These are phyloP conservation scores for Hypsizygus marmoreus DNA, from an alignment of 768 basidiomycete genomes.

Conservation along the genomic window DNA sequence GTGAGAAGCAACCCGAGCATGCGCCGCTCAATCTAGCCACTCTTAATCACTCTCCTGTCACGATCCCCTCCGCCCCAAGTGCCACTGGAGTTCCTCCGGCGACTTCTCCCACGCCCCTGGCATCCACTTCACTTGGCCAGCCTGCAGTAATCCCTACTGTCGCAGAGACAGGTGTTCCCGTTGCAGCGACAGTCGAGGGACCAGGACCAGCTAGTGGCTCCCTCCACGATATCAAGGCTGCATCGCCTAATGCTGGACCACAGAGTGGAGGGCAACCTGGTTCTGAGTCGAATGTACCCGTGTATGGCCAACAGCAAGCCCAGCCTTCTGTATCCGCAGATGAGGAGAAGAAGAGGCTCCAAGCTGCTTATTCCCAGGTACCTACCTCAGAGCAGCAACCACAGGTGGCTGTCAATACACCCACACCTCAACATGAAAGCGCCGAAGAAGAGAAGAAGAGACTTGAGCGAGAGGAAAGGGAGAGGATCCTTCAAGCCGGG, in stretches of 20 bases:
- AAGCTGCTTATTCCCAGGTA: conserved; percentile 36
- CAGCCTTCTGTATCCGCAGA: conserved; percentile 52
- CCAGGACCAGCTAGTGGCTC: conserved; percentile 71
- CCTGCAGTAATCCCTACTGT: conserved; percentile 58
- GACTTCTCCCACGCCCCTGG: conserved; percentile 20
- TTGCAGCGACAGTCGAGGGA: conserved; percentile 58
- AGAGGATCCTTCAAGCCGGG: conserved; percentile 41
- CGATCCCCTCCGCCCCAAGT: conserved; percentile 30
- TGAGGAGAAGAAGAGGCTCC: conserved; percentile 68
- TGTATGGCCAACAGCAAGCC: conserved; percentile 27
- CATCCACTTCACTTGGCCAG: conserved; percentile 30
- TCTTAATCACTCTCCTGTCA: conserved; percentile 19
- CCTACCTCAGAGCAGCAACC: conserved; percentile 7
- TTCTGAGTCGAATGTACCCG: conserved; percentile 24
- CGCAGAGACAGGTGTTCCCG: conserved; percentile 75
- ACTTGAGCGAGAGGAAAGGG: conserved; percentile 67
- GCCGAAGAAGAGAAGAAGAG: conserved; percentile 69
- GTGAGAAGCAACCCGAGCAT: conserved; percentile 21
- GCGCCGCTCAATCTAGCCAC: conserved; percentile 26
- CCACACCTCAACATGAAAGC: conserved; percentile 36
- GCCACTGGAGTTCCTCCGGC: conserved; percentile 34
- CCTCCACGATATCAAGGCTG: conserved; percentile 49
- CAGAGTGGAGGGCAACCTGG: conserved; percentile 31
- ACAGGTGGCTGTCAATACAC: conserved; percentile 14
- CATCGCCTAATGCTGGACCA: conserved; percentile 36